Evolutionary conservation across 805 yeast genomes (phyloP), one percentile per base, ranked within the genome.

Genomic region (Danielia reshetovae): DNA sequence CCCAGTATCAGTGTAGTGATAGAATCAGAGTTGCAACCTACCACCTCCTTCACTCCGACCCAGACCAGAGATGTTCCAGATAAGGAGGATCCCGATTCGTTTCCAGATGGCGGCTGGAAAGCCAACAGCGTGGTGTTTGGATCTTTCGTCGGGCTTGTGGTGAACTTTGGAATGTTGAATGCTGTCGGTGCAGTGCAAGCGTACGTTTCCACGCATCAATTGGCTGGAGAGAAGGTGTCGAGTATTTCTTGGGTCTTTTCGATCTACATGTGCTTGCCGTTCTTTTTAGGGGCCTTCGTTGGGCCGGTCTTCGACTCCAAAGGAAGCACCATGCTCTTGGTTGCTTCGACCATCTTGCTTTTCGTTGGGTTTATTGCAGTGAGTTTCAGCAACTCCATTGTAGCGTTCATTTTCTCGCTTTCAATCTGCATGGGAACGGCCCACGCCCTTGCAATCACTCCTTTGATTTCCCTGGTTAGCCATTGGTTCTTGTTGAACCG

Each of bases 181-280:
- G 56, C 79, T 2, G 61, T 72, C 25, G 86, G 87, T 43, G 81
- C 77, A 4, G 66, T 81, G 25, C 80, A 81, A 54, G 69, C 81
- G 0, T 77, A 79, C 44, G 64, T 81, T 7, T 66, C 76, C 7
- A 59, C 57, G 9, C 72, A 80, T 52, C 85, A 80, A 52, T 55
- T 81, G 40, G 59, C 59, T 1, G 46, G 66, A 28, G 57, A 61
- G 5, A 52, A 67, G 4, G 61, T 75, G 2, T 67, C 81, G 2
- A 56, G 73, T 2, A 64, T 77, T 4, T 72, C 83, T 1, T 78
- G 86, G 85, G 70, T 81, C 19, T 81, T 81, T 45, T 78, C 86
- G 1, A 54, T 80, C 18, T 74, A 68, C 51, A 54, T 72, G 38
- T 68, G 74, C 21, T 51, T 78, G 18, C 60, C 73, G n/a, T 42